Conservation (phyloP, 1,284 basidiomycete species). For the Puccinia horiana region DNA sequence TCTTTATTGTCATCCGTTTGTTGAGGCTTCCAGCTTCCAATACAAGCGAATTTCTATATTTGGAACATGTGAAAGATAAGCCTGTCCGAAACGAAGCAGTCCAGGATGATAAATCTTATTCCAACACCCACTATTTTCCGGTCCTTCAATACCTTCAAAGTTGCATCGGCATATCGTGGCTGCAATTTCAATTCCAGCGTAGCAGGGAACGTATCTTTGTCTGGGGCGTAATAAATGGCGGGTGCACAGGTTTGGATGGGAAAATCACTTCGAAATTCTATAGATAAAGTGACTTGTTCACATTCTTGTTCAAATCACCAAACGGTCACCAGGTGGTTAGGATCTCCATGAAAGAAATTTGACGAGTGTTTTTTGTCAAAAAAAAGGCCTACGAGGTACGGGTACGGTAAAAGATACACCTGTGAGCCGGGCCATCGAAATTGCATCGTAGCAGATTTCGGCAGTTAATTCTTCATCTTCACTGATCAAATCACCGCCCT, state of each 20-base stretch:
- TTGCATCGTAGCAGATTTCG: conserved; percentile 38
- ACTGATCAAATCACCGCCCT: not conserved
- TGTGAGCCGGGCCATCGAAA: not conserved
- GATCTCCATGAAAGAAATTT: not conserved
- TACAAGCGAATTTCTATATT: conserved; percentile 9
- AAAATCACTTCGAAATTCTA: conserved; percentile 13
- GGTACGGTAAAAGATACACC: not conserved
- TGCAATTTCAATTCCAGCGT: conserved; percentile 12
- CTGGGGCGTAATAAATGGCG: conserved; percentile 11
- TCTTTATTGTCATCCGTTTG: not conserved
- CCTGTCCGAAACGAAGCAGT: not conserved
- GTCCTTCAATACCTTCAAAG: conserved; percentile 18
- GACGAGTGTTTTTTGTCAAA: not conserved
- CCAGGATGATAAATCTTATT: not conserved
- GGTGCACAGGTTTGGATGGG: conserved; percentile 7
- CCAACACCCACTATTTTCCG: conserved; percentile 21
- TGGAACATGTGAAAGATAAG: not conserved
- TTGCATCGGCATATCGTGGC: not conserved
- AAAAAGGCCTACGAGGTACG: not conserved
- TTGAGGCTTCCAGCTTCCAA: not conserved
- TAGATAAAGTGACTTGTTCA: conserved; percentile 15
- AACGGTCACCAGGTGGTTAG: not conserved
- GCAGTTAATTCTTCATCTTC: conserved; percentile 18
- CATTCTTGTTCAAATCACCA: conserved; percentile 4
- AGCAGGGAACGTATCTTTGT: not conserved